Base-by-base conservation (phyloP, 345 rosid genomes). In the Acer campestre region DNA sequence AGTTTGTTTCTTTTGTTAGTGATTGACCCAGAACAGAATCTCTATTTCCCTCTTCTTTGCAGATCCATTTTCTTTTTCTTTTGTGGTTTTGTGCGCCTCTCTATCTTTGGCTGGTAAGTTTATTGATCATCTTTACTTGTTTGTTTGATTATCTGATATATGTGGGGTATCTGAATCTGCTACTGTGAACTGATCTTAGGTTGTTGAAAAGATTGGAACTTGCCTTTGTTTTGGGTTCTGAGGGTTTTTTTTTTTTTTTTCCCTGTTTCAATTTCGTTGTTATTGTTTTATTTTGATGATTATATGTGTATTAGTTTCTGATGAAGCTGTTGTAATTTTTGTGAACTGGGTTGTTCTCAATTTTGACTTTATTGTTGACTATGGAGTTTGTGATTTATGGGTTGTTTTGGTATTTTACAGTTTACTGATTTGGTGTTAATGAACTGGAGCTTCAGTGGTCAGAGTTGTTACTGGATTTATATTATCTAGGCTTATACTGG, bases 371-470 rank as follows among this genome's bases (percentile, higher is more conserved):
- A 42, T 13, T 27, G 73, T 81, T 81, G 80, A 73, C 74, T 65
- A 20, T 59, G 9, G 48, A 18, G 13, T 51, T 56, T 67, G 35
- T 31, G 40, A 75, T 75, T 35, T 23, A 38, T 1, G 72, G 71
- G 31, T 70, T 70, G 61, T 71, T 68, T 51, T 84, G 56, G 10
- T 68, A 35, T 76, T 84, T 84, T 81, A 49, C 89, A 80, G 86
- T 77, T 85, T 66, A 79, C 49, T 83, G 72, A 68, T 51, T 81
- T 79, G 87, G 81, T 76, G 85, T 86, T 82, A 49, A 82, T 89
- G 93, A 90, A 82, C 81, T 81, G 86, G 83, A 82, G 86, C 87
- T 82, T 76, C 61, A 81, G 86, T 61, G 82, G 83, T 80, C 89
- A 35, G 68, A 86, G 84, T 81, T 77, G 78, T 82, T 82, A 14